Base-by-base conservation (phyloP, 2,329 filamentous ascomycete genomes). In the Moelleriella libera region DNA sequence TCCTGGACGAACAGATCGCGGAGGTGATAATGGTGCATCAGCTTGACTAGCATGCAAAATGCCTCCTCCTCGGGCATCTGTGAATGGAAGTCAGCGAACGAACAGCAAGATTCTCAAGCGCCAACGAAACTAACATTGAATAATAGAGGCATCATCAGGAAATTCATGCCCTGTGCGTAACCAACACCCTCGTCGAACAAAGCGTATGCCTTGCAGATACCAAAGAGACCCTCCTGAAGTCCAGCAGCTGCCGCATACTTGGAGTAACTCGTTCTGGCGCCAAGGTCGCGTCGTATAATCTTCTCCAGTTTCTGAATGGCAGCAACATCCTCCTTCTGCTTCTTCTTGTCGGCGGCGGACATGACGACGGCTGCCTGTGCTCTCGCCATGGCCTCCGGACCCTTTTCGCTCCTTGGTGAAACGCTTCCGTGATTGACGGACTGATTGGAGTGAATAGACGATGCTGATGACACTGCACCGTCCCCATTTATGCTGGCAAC, bases 111-210 rank as follows among this genome's bases (percentile, higher is more conserved):
- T 30, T 14, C 28, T 32, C 32, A 10, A 21, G 10, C 11, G 29
- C 29, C 4, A 12, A 21, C 4, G 39, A 30, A 11, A 63, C 81
- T 72, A 68, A 85, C 82, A 62, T 96, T 97, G 68, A 98, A 96
- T 1, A 98, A 71, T 14, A 98, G 65, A 29, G 94, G 92, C 88
- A 97, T 97, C 45, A 88, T 85, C 50, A 98, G 79, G 59, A 98
- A 98, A 61, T 97, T 98, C 85, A 98, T 96, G 60, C 92, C 92
- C 64, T 98, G 92, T 0, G 94, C 90, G 63, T 98, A 98, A 32
- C 92, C 90, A 37, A 98, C 92, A 6, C 75, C 84, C 58, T 95
- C 88, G 58, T 98, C 92, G 56, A 89, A 97, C 31, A 98, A 72
- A 11, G 92, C 92, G 66, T 98, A 98, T 2, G 92, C 89, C 65